Evolutionary conservation across 345 rosid species (phyloP), one percentile per base, ranked within the genome.

Genomic region (Anastatica hierochuntica): DNA sequence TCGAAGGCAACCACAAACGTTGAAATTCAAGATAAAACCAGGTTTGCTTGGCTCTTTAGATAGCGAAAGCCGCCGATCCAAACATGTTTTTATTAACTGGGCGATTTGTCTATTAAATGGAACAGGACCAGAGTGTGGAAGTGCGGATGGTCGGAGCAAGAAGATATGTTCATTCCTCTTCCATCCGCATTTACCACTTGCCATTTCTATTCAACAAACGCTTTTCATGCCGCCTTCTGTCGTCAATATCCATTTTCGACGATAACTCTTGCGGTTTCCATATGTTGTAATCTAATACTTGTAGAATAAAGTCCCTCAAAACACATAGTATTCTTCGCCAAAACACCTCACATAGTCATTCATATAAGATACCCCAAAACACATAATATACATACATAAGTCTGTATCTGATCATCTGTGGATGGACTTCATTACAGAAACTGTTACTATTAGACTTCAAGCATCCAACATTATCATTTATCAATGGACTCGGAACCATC

Each of bases 11-110:
- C 90, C 88, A 1, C 53, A 51, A 47, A 45, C 59, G 13, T 74
- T 79, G 39, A 92, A 85, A 71, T 88, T 92, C 66, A 92, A 92
- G 83, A 85, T 88, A 34, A 92, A 92, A 72, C 77, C 96, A 74
- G 95, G 98, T 83, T 24, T 14, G 58, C 33, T 35, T 2, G 19
- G 15, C n/a, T 62, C 13, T 24, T 23, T 30, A 16, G 45, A 43
- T 21, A 39, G 16, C 10, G 8, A 20, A 20, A 48, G 47, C 45
- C n/a, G 12, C n/a, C n/a, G 15, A 23, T 47, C 36, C 7, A 8
- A 50, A 24, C 46, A 18, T 17, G 13, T 35, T 6, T 14, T 11
- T n/a, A n/a, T n/a, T 7, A 46, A 47, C 21, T 1, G 21, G 39
- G 21, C 4, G 63, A 40, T 45, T 48, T 45, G 47, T 42, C 12